phyloP scores from a whole-genome alignment of 2,329 filamentous ascomycete species.

The Neurospora crassa region DNA sequence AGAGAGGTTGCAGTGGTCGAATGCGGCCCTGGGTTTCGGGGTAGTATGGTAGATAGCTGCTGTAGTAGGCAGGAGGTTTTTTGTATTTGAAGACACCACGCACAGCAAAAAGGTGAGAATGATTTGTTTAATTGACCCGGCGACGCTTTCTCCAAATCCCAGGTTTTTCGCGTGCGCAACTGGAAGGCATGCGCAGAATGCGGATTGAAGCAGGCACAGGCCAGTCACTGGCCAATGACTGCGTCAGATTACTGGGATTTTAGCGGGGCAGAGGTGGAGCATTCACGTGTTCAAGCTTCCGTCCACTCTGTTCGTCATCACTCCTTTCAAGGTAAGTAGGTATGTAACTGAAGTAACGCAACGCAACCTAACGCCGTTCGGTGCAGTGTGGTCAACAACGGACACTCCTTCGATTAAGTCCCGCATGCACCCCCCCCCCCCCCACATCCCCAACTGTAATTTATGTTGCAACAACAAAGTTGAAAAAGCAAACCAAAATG shows the following conservation, averaged over 20 bases:
- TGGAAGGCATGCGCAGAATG: conserved; percentile 14
- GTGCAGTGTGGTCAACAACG: not conserved
- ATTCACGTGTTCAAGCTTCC: conserved; percentile 11
- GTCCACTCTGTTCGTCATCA: conserved; percentile 10
- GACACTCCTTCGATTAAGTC: not conserved
- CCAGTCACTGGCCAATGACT: conserved; percentile 11
- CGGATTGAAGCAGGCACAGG: conserved; percentile 11
- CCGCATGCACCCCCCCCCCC: not conserved
- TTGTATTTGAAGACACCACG: not conserved
- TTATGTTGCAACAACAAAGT: not conserved
- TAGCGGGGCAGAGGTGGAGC: conserved; percentile 9
- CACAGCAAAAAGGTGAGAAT: not conserved
- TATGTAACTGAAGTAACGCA: not conserved
- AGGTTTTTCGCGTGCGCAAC: conserved; percentile 18
- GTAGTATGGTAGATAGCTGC: not conserved
- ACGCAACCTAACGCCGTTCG: not conserved
- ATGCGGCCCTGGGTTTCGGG: not conserved
- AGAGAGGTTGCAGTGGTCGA: not conserved
- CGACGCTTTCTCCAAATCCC: conserved; percentile 8
- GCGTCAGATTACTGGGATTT: not conserved
- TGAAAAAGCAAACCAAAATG: not conserved
- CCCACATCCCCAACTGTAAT: no score
- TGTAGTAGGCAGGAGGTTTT: no score
- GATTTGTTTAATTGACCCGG: conserved; percentile 19
- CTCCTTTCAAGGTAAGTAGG: not conserved